Base-by-base conservation (phyloP, 495 filamentous ascomycete species). In the Neurospora intermedia region DNA sequence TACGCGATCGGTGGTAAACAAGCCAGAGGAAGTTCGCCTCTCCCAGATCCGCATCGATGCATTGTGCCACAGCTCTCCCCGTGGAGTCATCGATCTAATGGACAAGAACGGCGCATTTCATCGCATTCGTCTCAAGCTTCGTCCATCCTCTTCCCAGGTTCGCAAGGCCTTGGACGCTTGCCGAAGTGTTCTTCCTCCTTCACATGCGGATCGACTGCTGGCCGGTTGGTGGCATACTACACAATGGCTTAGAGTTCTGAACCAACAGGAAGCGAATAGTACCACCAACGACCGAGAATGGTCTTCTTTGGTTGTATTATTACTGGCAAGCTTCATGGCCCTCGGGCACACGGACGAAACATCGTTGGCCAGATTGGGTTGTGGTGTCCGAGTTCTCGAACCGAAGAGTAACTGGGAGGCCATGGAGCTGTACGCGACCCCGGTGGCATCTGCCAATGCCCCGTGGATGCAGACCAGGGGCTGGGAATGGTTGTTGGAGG, bases 221-320 rank as follows among this genome's bases (percentile, higher is more conserved):
- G 83, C 88, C 1, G 89, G 86, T 7, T 96, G 92, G 92, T 94
- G 91, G 90, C 88, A 92, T 75, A 85, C 89, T 13, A 87, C 91
- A 78, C 88, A 88, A 74, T 93, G 90, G 89, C 85, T 93, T 42
- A 2, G 23, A 27, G 48, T 31, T 3, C 3, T 62, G 20, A 62
- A 62, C 27, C 54, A 8, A 18, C 83, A 84, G 43, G 77, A 80
- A 40, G 83, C 84, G 66, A 40, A 69, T 1, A 54, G 71, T 16
- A 41, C 69, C 8, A 43, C 84, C 27, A 83, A 80, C 41, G 87
- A 94, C 72, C 69, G 82, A 4, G 94, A 98, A 77, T 97, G 93
- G 93, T 92, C 90, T 10, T 90, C 92, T 6, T 82, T 93, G 69
- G 88, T 93, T 6, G 84, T 96, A 69, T 86, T 91, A 5, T 76